Percentiles rank a stretch among this genome's conserved stretches.
Conservation (phyloP, 2,329 filamentous ascomycete genomes). For the Rutstroemia sp. region DNA sequence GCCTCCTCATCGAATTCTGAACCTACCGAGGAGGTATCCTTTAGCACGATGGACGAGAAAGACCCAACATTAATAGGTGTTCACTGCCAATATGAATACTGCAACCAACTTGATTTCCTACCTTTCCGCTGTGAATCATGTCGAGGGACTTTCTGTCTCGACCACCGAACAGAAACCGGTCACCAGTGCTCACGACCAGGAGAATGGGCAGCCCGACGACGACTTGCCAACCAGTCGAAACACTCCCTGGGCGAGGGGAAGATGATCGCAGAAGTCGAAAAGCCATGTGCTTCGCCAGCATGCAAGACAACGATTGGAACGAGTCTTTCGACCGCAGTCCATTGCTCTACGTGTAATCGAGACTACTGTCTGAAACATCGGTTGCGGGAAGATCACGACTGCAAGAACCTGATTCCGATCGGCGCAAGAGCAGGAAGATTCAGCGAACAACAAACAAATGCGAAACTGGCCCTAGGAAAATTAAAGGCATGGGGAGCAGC, state of each 20-base stretch:
- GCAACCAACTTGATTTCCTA: constrained; percentile 91
- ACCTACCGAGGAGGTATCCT: constrained; percentile 45
- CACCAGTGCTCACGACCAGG: constrained; percentile 61
- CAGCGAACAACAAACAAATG: constrained; percentile 49
- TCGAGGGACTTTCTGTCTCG: constrained; percentile 76
- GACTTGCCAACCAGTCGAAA: constrained; percentile 45
- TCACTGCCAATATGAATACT: constrained; percentile 88
- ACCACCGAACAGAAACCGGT: constrained; percentile 79
- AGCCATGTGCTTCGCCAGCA: constrained; percentile 56
- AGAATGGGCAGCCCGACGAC: constrained; percentile 53
- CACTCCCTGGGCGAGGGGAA: constrained; percentile 47
- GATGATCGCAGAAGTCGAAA: constrained; percentile 50
- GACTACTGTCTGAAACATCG: constrained; percentile 75
- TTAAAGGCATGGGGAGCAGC: constrained; percentile 74
- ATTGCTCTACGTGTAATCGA: constrained; percentile 64
- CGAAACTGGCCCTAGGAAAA: constrained; percentile 66
- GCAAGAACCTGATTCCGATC: constrained; percentile 61
- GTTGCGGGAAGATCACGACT: constrained; percentile 75
- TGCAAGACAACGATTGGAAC: constrained; percentile 71
- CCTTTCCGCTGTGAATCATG: constrained; percentile 93
- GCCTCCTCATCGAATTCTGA: constrained; percentile 38
- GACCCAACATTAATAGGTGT: constrained; percentile 82
- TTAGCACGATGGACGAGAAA: constrained; percentile 64
- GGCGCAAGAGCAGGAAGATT: constrained; percentile 42
- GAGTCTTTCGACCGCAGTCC: constrained; percentile 56